phyloP scores from a whole-genome alignment of 73 alveolate species.

The Tetrahymena borealis region DNA sequence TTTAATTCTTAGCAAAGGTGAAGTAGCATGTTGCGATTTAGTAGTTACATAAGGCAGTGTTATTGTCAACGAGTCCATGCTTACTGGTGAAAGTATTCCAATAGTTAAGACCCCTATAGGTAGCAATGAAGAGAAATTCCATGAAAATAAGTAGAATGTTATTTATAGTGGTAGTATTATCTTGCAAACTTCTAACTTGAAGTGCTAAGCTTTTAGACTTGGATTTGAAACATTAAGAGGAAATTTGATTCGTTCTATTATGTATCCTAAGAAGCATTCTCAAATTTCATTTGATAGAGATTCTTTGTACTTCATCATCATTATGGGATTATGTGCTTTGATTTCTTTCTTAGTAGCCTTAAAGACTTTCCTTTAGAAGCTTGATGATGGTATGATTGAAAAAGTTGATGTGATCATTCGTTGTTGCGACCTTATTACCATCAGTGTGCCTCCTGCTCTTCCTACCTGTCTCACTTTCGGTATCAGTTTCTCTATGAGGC shows the following conservation, averaged over 20 bases:
- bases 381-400: conserved; percentile 11
- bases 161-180: not conserved
- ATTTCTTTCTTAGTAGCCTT: conserved; percentile 41
- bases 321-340: conserved; percentile 52
- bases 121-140: conserved; percentile 16
- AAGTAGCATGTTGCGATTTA: conserved; percentile 80
- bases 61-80: conserved; percentile 88
- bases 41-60: conserved; percentile 68
- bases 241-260: conserved; percentile 54
- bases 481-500: conserved; percentile 59
- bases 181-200: not conserved
- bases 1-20: conserved; percentile 63
- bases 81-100: conserved; percentile 93
- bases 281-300: conserved; percentile 56
- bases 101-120: conserved; percentile 76
- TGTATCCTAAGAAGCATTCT: conserved; percentile 60
- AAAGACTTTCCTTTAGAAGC: conserved; percentile 31
- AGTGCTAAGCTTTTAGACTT: conserved; percentile 18
- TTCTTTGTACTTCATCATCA: conserved; percentile 48
- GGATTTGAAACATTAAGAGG: conserved; percentile 69
- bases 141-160: not conserved
- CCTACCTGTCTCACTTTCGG: conserved; percentile 73
- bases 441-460: conserved; percentile 78
- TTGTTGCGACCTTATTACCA: conserved; percentile 54
- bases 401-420: conserved; percentile 16